A percentile compares a stretch with the other conserved stretches of the same genome.
Evolutionary conservation across 2,329 filamentous ascomycete genomes (phyloP).

Genomic region (Hawksworthiomyces lignivorus): DNA sequence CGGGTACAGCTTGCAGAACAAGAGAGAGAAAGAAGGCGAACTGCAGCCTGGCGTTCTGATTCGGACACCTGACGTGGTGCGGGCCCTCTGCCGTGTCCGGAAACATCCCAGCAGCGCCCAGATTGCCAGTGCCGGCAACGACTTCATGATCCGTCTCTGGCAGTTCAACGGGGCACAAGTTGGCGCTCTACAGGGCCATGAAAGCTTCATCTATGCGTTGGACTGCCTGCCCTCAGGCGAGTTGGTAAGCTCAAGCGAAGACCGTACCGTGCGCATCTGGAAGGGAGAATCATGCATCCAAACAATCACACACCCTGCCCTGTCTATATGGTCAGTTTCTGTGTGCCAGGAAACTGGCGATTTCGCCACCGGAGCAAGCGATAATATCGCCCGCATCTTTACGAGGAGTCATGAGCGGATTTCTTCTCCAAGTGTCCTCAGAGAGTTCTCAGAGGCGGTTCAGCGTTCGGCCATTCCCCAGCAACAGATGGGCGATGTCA

Average conservation of each 20-base stretch:
- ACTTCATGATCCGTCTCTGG: conserved; percentile 83
- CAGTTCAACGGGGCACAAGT: conserved; percentile 70
- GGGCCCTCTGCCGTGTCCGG: conserved; percentile 74
- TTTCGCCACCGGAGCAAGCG: conserved; percentile 88
- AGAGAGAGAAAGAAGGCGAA: conserved; percentile 37
- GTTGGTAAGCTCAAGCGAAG: conserved; percentile 84
- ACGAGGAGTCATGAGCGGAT: conserved; percentile 61
- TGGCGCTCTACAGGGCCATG: conserved; percentile 75
- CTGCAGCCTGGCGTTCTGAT: conserved; percentile 47
- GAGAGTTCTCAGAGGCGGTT: conserved; percentile 74
- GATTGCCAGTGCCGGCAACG: conserved; percentile 93
- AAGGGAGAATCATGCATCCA: conserved; percentile 75
- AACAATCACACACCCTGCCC: conserved; percentile 93
- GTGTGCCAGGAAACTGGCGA: conserved; percentile 76
- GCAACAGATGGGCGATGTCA: conserved; percentile 68
- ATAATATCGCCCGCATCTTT: conserved; percentile 78
- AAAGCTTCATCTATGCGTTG: conserved; percentile 90
- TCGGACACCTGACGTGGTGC: conserved; percentile 71
- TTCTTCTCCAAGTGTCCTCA: conserved; percentile 60
- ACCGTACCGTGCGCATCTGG: conserved; percentile 91
- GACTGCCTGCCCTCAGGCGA: conserved; percentile 73
- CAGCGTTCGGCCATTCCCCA: conserved; percentile 80
- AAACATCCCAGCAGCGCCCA: conserved; percentile 75
- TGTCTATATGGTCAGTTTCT: conserved; percentile 93
- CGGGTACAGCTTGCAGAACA: conserved; percentile 63